Percentiles rank a stretch among this genome's conserved stretches.
These are phyloP conservation scores for Acer yangbiense DNA, from an alignment of 345 rosid species.

Conservation along the genomic window DNA sequence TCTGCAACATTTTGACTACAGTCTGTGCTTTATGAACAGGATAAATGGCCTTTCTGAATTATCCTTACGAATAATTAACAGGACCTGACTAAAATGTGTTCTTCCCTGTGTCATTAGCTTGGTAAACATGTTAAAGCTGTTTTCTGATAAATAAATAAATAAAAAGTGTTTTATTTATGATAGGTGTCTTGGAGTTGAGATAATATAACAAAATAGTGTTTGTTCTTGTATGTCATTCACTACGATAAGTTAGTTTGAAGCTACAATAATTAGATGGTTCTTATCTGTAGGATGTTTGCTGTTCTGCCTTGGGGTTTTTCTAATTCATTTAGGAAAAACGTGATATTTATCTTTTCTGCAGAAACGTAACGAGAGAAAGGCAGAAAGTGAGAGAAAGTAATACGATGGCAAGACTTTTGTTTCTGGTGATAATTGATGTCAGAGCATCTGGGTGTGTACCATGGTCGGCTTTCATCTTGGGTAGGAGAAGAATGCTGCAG, in stretches of 20 bases:
- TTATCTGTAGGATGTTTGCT: neutral
- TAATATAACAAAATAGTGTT: neutral
- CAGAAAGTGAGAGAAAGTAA: slow-evolving; percentile 61
- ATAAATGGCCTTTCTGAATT: neutral
- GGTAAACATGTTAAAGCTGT: neutral
- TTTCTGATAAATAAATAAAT: neutral
- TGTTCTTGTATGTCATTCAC: neutral
- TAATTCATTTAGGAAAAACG: neutral
- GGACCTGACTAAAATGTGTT: neutral
- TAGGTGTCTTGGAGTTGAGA: neutral
- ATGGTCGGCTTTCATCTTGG: slow-evolving; percentile 47
- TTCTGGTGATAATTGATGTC: slow-evolving; percentile 42
- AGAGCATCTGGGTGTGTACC: neutral
- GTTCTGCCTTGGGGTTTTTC: neutral
- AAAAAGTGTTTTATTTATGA: neutral
- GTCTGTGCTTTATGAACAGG: neutral
- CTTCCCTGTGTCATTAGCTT: neutral
- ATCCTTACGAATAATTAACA: neutral
- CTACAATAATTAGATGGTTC: neutral
- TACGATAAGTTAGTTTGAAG: neutral
- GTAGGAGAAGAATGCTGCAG: slow-evolving; percentile 49
- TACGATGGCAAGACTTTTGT: slow-evolving; percentile 57
- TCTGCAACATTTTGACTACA: neutral
- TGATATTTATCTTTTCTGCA: slow-evolving; percentile 29
- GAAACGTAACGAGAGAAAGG: slow-evolving; percentile 80